Percentiles rank a stretch among this genome's conserved stretches.
Evolutionary conservation across 169 alveolate genomes (phyloP).

Genomic region (Eimeria zaria): DNA sequence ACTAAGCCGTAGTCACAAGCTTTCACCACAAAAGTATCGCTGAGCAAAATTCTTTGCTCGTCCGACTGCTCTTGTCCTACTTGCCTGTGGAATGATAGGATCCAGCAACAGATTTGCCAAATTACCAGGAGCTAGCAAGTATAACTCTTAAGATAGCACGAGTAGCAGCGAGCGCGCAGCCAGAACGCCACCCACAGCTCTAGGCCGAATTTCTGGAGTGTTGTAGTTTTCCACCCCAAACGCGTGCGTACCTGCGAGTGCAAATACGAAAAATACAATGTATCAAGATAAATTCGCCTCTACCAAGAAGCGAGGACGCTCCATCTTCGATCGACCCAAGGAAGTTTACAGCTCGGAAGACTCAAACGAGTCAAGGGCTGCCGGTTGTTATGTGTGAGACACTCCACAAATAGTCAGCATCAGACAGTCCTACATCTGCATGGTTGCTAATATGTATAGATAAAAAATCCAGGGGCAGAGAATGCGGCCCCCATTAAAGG

Average conservation of each 20-base stretch:
- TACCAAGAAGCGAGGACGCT: background rate
- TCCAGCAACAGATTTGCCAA: background rate
- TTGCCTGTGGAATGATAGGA: background rate
- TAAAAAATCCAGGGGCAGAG: background rate
- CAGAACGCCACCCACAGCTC: background rate
- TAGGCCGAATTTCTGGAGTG: background rate
- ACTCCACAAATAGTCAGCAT: background rate
- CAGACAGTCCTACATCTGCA: background rate
- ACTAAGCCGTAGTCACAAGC: background rate
- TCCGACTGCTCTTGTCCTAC: background rate
- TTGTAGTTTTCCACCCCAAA: background rate
- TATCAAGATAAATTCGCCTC: background rate
- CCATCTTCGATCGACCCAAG: background rate
- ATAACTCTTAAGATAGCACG: background rate
- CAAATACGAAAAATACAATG: background rate
- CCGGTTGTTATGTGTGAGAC: background rate
- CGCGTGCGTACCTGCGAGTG: background rate
- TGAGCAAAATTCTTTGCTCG: background rate
- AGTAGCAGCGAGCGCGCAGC: background rate
- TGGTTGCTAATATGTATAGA: background rate
- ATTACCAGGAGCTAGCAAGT: too few relatives aligned
- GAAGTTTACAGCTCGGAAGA: background rate
- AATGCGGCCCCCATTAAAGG: background rate
- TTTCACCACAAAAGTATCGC: background rate
- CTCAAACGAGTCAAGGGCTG: too few relatives aligned